A percentile compares a stretch with the other conserved stretches of the same genome.
Conservation (phyloP, 805 yeast species). For the Starmerella roubikii region DNA sequence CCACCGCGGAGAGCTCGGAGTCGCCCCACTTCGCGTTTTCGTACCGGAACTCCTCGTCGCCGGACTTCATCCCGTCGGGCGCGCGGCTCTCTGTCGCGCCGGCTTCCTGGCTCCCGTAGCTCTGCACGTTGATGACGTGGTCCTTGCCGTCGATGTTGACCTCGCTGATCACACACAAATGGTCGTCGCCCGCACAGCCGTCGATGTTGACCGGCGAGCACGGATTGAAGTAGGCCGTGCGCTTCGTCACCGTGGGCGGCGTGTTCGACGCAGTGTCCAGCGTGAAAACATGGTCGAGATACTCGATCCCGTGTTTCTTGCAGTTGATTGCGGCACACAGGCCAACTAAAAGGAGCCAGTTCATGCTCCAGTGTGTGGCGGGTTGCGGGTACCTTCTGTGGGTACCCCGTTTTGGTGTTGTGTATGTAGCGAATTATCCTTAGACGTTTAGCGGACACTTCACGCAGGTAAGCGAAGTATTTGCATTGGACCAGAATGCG, state of each 20-base stretch:
- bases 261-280: slow-evolving; percentile 31
- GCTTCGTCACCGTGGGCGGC: slow-evolving; percentile 61
- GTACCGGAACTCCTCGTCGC: slow-evolving; percentile 21
- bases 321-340: slow-evolving; percentile 8
- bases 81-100: slow-evolving; percentile 14
- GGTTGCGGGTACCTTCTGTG: too few relatives aligned
- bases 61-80: background rate
- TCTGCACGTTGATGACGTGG: slow-evolving; percentile 46
- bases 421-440: too few relatives aligned
- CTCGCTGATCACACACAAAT: slow-evolving; percentile 61
- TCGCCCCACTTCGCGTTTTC: slow-evolving; percentile 60
- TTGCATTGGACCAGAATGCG: too few relatives aligned
- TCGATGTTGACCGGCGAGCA: slow-evolving; percentile 38
- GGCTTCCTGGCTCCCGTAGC: slow-evolving; percentile 23
- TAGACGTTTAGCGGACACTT: too few relatives aligned
- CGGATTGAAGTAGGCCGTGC: slow-evolving; percentile 58
- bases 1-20: slow-evolving; percentile 26
- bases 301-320: slow-evolving; percentile 27
- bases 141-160: slow-evolving; percentile 36
- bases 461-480: too few relatives aligned
- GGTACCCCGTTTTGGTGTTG: too few relatives aligned
- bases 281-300: slow-evolving; percentile 32
- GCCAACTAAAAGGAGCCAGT: slow-evolving; percentile 2
- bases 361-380: too few relatives aligned
- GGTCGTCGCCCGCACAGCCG: slow-evolving; percentile 54